Conservation (phyloP, 1,284 basidiomycete genomes). For the Puccinia novopanici region DNA sequence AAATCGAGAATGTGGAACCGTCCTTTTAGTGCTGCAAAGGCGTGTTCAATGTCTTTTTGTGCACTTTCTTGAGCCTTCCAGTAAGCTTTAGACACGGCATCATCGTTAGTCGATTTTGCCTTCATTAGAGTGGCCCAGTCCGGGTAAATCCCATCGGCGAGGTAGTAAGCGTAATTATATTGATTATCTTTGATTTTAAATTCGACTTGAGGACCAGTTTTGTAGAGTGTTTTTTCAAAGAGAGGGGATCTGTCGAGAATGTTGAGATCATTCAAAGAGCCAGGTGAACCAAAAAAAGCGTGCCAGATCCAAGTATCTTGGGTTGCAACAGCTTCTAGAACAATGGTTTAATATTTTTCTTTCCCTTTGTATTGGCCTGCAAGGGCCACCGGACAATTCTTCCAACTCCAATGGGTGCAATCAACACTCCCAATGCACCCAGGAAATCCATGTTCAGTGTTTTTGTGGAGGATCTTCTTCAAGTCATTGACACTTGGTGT, state of each 20-base stretch:
- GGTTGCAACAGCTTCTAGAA: slow-evolving; percentile 24
- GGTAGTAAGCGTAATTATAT: slow-evolving; percentile 34
- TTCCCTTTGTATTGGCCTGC: no score
- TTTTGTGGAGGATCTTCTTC: background rate
- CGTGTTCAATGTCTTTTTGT: slow-evolving; percentile 1
- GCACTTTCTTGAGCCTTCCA: slow-evolving; percentile 5
- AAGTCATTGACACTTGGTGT: slow-evolving; percentile 9
- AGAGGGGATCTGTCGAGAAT: slow-evolving; percentile 1
- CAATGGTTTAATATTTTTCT: slow-evolving; percentile 21
- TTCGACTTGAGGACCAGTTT: background rate
- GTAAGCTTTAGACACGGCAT: background rate
- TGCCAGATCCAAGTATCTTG: slow-evolving; percentile 20
- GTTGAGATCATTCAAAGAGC: slow-evolving; percentile 36
- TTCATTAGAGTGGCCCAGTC: slow-evolving; percentile 13
- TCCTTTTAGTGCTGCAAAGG: slow-evolving; percentile 14
- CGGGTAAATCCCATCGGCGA: slow-evolving; percentile 20
- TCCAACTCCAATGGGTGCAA: slow-evolving; percentile 36
- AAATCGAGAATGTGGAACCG: background rate
- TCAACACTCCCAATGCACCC: slow-evolving; percentile 20
- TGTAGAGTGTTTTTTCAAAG: slow-evolving; percentile 16
- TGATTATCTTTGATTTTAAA: slow-evolving; percentile 17
- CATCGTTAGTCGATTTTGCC: background rate
- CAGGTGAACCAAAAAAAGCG: slow-evolving; percentile 29
- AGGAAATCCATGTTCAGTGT: slow-evolving; percentile 12
- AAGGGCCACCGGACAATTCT: slow-evolving; percentile 24